phyloP scores from a whole-genome alignment of 2,329 filamentous ascomycete species.

The Xylariaceae sp. region DNA sequence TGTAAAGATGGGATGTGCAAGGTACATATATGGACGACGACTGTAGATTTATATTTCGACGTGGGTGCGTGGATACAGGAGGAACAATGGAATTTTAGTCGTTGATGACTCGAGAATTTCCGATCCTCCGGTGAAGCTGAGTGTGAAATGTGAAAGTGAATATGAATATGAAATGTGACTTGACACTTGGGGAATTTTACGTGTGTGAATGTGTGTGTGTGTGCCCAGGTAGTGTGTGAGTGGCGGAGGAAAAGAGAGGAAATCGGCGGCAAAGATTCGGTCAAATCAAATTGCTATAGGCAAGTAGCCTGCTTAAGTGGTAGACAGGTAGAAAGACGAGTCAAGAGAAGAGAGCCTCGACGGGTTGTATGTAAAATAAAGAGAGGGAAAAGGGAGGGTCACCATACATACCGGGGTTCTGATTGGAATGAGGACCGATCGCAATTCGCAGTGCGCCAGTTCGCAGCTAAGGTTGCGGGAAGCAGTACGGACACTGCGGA shows the following conservation, averaged over 20 bases:
- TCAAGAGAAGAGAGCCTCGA: neutral
- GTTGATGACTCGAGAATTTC: neutral
- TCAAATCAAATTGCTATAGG: conserved; percentile 22
- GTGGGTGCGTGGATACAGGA: neutral
- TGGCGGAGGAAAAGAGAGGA: neutral
- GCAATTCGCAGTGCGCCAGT: conserved; percentile 18
- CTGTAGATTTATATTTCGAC: too few relatives aligned
- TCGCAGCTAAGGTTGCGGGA: neutral
- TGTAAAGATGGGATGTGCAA: too few relatives aligned
- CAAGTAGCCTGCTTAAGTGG: neutral
- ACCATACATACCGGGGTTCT: conserved; percentile 16
- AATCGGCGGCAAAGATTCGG: conserved; percentile 27
- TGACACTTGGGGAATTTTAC: neutral
- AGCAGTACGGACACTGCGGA: neutral
- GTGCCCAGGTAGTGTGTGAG: conserved; percentile 19
- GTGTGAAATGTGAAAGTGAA: too few relatives aligned
- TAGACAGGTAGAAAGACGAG: neutral
- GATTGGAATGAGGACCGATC: conserved; percentile 23
- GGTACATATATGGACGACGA: too few relatives aligned
- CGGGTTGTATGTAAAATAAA: neutral
- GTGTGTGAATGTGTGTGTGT: conserved; percentile 8
- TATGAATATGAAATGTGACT: too few relatives aligned
- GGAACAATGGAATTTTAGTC: neutral
- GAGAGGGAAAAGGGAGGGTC: conserved; percentile 13
- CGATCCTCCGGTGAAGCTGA: neutral